Evolutionary conservation across 208 protist species (phyloP).

Genomic region (Trypanosoma congolense): DNA sequence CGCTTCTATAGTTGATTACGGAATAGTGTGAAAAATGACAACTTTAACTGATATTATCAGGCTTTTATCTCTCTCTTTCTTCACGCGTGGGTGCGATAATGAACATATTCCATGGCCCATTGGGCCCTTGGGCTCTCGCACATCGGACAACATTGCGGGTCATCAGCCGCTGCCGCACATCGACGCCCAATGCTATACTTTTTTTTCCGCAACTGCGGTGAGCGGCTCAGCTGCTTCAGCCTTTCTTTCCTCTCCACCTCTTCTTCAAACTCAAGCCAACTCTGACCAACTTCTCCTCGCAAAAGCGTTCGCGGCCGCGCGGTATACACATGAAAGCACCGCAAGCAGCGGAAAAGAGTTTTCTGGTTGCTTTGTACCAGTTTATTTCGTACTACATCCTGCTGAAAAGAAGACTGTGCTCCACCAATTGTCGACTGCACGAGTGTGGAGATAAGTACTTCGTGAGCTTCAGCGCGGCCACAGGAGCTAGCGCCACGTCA

Average conservation of each 20-base stretch:
- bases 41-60: not conserved
- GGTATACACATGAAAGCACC: conserved; percentile 81
- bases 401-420: conserved; percentile 56
- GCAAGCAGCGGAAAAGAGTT: conserved; percentile 65
- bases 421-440: conserved; percentile 29
- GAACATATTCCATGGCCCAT: conserved; percentile 85
- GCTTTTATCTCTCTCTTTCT: not conserved
- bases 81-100: conserved; percentile 62
- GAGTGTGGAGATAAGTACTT: conserved; percentile 30
- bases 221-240: conserved; percentile 19
- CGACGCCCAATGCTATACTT: conserved; percentile 43
- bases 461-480: conserved; percentile 48
- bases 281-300: conserved; percentile 56
- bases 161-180: conserved; percentile 11
- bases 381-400: conserved; percentile 43
- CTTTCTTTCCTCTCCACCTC: conserved; percentile 27
- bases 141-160: conserved; percentile 50
- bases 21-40: not conserved
- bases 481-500: conserved; percentile 53
- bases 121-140: conserved; percentile 65
- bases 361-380: conserved; percentile 54
- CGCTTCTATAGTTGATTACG: no score
- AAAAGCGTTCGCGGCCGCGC: conserved; percentile 58
- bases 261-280: conserved; percentile 49
- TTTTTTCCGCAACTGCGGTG: conserved; percentile 33